Percentiles rank a stretch among this genome's conserved stretches.
These are phyloP conservation scores for Podaxis sp. DNA, from an alignment of 768 basidiomycete species.

Conservation along the genomic window DNA sequence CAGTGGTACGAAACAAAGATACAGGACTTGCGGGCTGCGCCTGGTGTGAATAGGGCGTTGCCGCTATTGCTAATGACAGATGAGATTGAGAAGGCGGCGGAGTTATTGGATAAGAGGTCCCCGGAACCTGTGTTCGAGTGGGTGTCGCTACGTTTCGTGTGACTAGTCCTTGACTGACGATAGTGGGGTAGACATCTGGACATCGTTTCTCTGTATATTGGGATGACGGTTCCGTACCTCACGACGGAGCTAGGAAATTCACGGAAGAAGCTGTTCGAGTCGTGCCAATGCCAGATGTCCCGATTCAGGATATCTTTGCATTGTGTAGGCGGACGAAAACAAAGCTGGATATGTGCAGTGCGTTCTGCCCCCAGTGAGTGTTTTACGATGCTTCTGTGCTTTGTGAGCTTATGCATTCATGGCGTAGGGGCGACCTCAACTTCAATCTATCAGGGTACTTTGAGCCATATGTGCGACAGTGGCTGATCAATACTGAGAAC, in stretches of 20 bases:
- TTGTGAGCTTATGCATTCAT: slow-evolving; percentile 1
- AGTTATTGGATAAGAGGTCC: slow-evolving; percentile 84
- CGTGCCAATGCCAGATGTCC: slow-evolving; percentile 82
- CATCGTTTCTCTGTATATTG: slow-evolving; percentile 72
- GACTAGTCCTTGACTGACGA: slow-evolving; percentile 9
- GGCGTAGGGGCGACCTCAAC: slow-evolving; percentile 47
- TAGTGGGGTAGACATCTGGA: slow-evolving; percentile 59
- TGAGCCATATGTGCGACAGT: slow-evolving; percentile 82
- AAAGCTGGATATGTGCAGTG: slow-evolving; percentile 74
- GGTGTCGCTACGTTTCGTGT: slow-evolving; percentile 18
- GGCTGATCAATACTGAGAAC: slow-evolving; percentile 84
- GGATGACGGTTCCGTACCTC: slow-evolving; percentile 62
- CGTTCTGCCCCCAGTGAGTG: slow-evolving; percentile 77
- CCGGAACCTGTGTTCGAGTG: slow-evolving; percentile 80
- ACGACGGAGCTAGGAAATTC: slow-evolving; percentile 65
- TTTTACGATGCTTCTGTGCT: not conserved
- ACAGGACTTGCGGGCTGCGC: slow-evolving; percentile 60
- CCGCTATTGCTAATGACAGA: slow-evolving; percentile 83
- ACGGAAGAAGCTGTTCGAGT: slow-evolving; percentile 74
- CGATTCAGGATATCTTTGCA: slow-evolving; percentile 87
- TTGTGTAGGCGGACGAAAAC: slow-evolving; percentile 79
- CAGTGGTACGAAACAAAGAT: slow-evolving; percentile 64
- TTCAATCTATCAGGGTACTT: slow-evolving; percentile 81
- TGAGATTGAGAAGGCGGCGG: slow-evolving; percentile 85
- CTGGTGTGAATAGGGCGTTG: slow-evolving; percentile 79